Evolutionary conservation across 2,329 filamentous ascomycete species (phyloP).

Genomic region (Ophiostoma sp.): DNA sequence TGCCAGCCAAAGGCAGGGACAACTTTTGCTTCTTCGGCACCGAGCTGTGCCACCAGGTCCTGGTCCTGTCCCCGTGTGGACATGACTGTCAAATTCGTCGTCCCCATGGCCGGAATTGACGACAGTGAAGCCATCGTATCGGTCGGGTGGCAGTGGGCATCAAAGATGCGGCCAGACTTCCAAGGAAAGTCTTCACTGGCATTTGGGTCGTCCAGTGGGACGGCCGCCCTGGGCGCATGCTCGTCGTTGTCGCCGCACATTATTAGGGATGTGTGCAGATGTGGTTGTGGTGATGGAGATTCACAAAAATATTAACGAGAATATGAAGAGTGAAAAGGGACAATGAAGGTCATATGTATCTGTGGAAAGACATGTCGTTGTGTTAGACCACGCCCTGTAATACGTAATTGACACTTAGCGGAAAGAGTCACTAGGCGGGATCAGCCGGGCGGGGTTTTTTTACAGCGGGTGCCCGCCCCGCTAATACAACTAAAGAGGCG

Average conservation of each 20-base stretch:
- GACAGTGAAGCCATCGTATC: slow-evolving; percentile 67
- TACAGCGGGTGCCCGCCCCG: slow-evolving; percentile 1
- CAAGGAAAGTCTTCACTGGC: slow-evolving; percentile 60
- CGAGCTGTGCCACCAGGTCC: slow-evolving; percentile 65
- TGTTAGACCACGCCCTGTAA: background rate
- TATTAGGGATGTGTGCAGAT: background rate
- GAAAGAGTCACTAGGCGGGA: slow-evolving; percentile 9
- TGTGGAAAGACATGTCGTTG: background rate
- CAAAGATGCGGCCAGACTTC: slow-evolving; percentile 65
- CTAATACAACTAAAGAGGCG: background rate
- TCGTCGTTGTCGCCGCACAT: slow-evolving; percentile 18
- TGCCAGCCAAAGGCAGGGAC: slow-evolving; percentile 84
- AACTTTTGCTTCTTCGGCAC: slow-evolving; percentile 44
- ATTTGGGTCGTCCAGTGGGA: slow-evolving; percentile 19
- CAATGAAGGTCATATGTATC: background rate
- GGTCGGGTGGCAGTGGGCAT: slow-evolving; percentile 83
- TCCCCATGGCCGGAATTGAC: slow-evolving; percentile 63
- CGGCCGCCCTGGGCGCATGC: background rate
- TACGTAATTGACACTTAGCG: background rate
- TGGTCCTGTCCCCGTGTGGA: slow-evolving; percentile 75
- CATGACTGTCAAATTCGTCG: slow-evolving; percentile 71
- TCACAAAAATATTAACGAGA: background rate
- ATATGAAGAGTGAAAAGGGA: background rate
- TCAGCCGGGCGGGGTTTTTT: slow-evolving; percentile 6
- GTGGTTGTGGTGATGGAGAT: background rate